Base-by-base conservation (phyloP, 176 grass and related monocot species). In the Oryza longistaminata region DNA sequence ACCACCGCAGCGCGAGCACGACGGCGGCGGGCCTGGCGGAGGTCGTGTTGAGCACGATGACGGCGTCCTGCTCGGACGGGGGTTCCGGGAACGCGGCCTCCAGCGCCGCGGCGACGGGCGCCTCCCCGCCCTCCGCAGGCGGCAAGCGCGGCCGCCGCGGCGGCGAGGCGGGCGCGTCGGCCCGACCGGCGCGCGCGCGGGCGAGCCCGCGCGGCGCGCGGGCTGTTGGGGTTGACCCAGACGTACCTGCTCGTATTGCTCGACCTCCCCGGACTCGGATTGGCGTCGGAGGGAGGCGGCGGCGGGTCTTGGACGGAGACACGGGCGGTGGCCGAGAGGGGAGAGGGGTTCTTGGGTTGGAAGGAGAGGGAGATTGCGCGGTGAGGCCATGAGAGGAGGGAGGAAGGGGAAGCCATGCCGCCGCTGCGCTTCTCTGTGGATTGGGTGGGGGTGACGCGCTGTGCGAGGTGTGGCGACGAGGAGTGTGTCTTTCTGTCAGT, bases 171-270 rank as follows among this genome's bases (percentile, higher is more conserved):
- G 42, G 78, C 52, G 44, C 90, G 82, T 73, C 89, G 90, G 52
- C 53, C 53, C 46, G 93, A 84, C 49, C 67, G 14, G 81, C 78
- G 16, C 65, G 78, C 72, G 66, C 37, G 55, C 71, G 40, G 48
- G 64, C 89, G 81, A 85, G 58, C n/a, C 74, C 73, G n/a, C 24
- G 87, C 88, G 85, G 91, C 86, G 21, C 73, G 91, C 34, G 90
- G 82, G 76, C 91, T 95, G 74, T 98, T 98, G 66, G 96, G 96
- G 88, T 95, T 98, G 25, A 98, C 86, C 96, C 96, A 98, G 68
- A 98, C 55, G 74, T 89, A 92, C 66, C 78, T 31, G 29, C 29
- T 89, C 34, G 85, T 49, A 43, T 42, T 72, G 62, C 61, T 73
- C 76, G 82, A 80, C 7, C 13, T 42, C 67, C 50, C 64, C 35